These are phyloP conservation scores for Leccinum sublutescens DNA, from an alignment of 768 basidiomycete genomes.

Conservation along the genomic window DNA sequence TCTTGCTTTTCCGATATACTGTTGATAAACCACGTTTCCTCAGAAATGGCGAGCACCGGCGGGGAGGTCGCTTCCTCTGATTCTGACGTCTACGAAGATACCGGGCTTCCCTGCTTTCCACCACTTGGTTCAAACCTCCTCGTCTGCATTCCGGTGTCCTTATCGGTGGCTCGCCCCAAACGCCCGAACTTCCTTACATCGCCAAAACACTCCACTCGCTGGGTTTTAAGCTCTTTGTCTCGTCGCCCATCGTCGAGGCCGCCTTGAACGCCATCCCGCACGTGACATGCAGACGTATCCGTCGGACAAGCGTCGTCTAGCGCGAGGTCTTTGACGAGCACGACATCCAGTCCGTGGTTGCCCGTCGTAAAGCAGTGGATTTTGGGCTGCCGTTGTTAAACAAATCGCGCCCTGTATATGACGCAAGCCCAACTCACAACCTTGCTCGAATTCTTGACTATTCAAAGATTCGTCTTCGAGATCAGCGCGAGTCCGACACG, in stretches of 20 bases:
- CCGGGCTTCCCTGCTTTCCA: conserved; percentile 92
- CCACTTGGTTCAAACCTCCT: conserved; percentile 94
- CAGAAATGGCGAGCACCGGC: conserved; percentile 98
- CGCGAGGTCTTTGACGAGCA: conserved; percentile 92
- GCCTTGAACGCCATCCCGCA: conserved; percentile 78
- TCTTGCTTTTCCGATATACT: neutral
- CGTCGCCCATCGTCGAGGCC: conserved; percentile 74
- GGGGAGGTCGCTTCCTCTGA: conserved; percentile 93
- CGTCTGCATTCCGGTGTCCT: conserved; percentile 82
- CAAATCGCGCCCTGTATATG: conserved; percentile 38
- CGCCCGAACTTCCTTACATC: conserved; percentile 83
- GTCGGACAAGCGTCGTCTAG: conserved; percentile 89
- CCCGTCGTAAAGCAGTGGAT: conserved; percentile 93
- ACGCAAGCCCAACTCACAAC: too few relatives aligned
- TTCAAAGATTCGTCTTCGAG: too few relatives aligned
- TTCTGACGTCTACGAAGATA: conserved; percentile 89
- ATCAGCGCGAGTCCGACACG: neutral
- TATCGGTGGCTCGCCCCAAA: conserved; percentile 84
- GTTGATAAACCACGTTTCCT: neutral
- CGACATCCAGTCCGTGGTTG: conserved; percentile 94
- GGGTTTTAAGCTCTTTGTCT: conserved; percentile 95
- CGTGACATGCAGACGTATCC: conserved; percentile 81
- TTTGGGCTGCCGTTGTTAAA: conserved; percentile 92
- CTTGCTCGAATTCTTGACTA: too few relatives aligned
- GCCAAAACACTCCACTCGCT: conserved; percentile 78